phyloP scores from a whole-genome alignment of 164 flowering plant species.

The Protea cynaroides region DNA sequence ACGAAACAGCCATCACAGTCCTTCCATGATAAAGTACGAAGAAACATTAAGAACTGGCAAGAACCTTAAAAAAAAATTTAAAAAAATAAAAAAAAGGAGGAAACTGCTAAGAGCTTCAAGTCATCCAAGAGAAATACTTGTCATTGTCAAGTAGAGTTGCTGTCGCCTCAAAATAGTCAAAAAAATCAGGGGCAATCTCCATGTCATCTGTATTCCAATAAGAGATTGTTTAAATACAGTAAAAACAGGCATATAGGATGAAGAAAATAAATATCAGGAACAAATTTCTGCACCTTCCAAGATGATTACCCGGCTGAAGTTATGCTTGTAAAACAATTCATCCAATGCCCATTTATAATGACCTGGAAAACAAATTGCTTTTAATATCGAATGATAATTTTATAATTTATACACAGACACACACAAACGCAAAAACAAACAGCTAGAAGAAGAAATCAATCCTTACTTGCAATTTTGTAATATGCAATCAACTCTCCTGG shows the following conservation, averaged over 20 bases:
- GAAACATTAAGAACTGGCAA: slow-evolving; percentile 1
- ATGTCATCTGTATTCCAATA: slow-evolving; percentile 71
- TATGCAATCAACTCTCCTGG: slow-evolving; percentile 94
- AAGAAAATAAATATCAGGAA: slow-evolving; percentile 6
- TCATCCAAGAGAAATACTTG: slow-evolving; percentile 44
- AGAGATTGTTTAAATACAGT: slow-evolving; percentile 3
- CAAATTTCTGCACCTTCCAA: slow-evolving; percentile 66
- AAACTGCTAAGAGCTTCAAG: slow-evolving; percentile 2
- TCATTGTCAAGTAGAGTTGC: slow-evolving; percentile 79
- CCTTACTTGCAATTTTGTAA: slow-evolving; percentile 94
- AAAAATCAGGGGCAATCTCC: slow-evolving; percentile 95
- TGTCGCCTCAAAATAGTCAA: slow-evolving; percentile 90
- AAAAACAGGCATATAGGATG: neutral
- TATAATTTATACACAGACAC: neutral
- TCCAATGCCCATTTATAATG: slow-evolving; percentile 98
- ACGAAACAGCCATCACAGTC: slow-evolving; percentile 95
- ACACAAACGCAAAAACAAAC: slow-evolving; percentile 1
- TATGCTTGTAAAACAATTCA: slow-evolving; percentile 72
- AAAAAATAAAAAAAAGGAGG: neutral
- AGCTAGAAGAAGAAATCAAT: slow-evolving; percentile 1
- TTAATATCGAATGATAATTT: slow-evolving; percentile 5
- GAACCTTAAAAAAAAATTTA: neutral
- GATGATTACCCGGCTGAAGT: slow-evolving; percentile 77
- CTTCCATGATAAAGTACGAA: slow-evolving; percentile 29
- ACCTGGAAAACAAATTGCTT: slow-evolving; percentile 33